phyloP scores from a whole-genome alignment of 805 yeast genomes.

The Saccharomycopsis javanensis region DNA sequence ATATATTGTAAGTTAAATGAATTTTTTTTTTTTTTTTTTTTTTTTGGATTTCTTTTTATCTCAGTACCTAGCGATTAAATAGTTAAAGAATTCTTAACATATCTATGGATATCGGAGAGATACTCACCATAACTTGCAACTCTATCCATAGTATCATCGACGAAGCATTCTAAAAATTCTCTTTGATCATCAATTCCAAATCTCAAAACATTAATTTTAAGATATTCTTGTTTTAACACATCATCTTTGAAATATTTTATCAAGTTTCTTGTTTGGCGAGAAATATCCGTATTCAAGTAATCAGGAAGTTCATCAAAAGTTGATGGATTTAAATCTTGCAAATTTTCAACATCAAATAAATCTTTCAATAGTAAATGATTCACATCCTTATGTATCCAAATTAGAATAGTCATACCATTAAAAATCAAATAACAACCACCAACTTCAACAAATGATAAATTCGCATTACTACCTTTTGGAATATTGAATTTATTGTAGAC shows the following conservation, averaged over 20 bases:
- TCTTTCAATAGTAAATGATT: conserved; percentile 61
- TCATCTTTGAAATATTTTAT: conserved; percentile 43
- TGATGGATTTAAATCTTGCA: conserved; percentile 21
- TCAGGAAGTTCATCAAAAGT: conserved; percentile 47
- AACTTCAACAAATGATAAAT: conserved; percentile 34
- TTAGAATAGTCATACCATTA: conserved; percentile 48
- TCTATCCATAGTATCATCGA: conserved; percentile 63
- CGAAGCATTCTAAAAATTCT: conserved; percentile 49
- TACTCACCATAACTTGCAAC: conserved; percentile 56
- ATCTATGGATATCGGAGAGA: conserved; percentile 56
- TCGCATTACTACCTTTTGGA: conserved; percentile 42
- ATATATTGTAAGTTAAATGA: too few relatives aligned
- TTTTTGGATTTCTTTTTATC: too few relatives aligned
- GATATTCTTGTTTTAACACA: conserved; percentile 28
- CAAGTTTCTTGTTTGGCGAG: conserved; percentile 55
- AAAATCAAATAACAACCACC: conserved; percentile 76
- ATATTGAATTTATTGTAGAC: conserved; percentile 31
- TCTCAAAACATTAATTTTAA: conserved; percentile 52
- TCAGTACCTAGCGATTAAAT: background rate
- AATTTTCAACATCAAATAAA: conserved; percentile 53
- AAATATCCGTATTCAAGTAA: conserved; percentile 55
- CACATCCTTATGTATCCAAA: conserved; percentile 65
- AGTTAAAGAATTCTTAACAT: conserved; percentile 27
- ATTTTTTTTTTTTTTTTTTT: background rate
- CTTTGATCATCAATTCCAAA: conserved; percentile 50